Evolutionary conservation across 805 yeast species (phyloP).

Genomic region (Komagataella mondaviorum): DNA sequence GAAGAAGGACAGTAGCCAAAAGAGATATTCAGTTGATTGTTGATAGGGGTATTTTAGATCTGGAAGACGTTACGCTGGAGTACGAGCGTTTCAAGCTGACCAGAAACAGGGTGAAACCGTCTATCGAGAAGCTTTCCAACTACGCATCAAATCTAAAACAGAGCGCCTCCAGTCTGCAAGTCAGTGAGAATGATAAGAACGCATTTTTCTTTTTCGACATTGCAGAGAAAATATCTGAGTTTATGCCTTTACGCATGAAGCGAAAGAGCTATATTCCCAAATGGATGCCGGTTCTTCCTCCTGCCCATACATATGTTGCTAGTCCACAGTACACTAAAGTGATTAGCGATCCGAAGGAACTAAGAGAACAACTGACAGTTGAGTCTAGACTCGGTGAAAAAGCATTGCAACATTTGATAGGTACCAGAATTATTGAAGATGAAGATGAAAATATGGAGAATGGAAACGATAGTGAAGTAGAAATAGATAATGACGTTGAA

Average conservation of each 20-base stretch:
- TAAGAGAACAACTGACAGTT: constrained; percentile 60
- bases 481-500: constrained; percentile 5
- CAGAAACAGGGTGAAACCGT: constrained; percentile 5
- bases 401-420: constrained; percentile 50
- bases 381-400: constrained; percentile 75
- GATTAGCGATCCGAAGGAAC: constrained; percentile 53
- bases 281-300: constrained; percentile 84
- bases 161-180: constrained; percentile 11
- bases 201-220: constrained; percentile 40
- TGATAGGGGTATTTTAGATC: constrained; percentile 25
- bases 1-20: constrained; percentile 41
- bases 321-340: constrained; percentile 57
- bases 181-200: constrained; percentile 26
- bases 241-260: constrained; percentile 38
- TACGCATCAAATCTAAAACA: constrained; percentile 4
- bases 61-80: constrained; percentile 26
- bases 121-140: constrained; percentile 1
- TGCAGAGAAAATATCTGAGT: constrained; percentile 30
- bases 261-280: constrained; percentile 39
- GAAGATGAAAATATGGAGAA: constrained; percentile 5
- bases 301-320: constrained; percentile 80
- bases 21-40: constrained; percentile 35
- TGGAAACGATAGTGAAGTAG: constrained; percentile 14
- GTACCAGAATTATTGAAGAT: neutral
- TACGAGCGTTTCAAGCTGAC: constrained; percentile 7